A percentile compares a stretch with the other conserved stretches of the same genome.
These are phyloP conservation scores for Neoascochyta sp. DNA, from an alignment of 2,329 filamentous ascomycete species.

Conservation along the genomic window DNA sequence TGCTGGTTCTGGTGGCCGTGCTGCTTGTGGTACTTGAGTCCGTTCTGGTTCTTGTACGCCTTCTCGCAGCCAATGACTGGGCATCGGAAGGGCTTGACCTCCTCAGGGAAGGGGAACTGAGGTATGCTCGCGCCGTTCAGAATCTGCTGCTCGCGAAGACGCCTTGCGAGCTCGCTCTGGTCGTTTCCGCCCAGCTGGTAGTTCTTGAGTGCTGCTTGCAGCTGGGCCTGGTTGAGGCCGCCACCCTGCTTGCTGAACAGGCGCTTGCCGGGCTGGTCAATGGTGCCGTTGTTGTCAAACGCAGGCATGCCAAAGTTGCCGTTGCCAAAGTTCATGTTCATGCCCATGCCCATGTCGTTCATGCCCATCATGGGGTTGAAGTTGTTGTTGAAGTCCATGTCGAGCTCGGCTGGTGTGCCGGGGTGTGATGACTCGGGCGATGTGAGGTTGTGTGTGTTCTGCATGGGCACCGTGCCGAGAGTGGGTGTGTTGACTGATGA, in stretches of 20 bases:
- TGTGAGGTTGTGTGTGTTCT: constrained; percentile 55
- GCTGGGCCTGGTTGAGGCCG: constrained; percentile 63
- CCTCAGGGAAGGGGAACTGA: constrained; percentile 58
- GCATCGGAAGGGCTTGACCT: constrained; percentile 96
- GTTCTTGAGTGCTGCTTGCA: constrained; percentile 70
- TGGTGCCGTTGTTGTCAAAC: constrained; percentile 48
- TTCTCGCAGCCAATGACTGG: constrained; percentile 98
- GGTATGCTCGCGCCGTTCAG: constrained; percentile 49
- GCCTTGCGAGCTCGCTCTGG: constrained; percentile 70
- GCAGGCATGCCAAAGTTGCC: constrained; percentile 42
- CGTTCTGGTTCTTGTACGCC: constrained; percentile 99
- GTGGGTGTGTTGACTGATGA: constrained; percentile 97
- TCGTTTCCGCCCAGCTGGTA: constrained; percentile 61
- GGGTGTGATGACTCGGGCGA: constrained; percentile 66
- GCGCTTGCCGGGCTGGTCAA: constrained; percentile 92
- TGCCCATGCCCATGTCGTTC: constrained; percentile 29
- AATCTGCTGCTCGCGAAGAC: constrained; percentile 62
- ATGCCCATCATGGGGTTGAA: constrained; percentile 38
- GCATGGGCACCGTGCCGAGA: constrained; percentile 71
- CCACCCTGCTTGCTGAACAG: constrained; percentile 80
- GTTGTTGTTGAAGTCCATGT: constrained; percentile 60
- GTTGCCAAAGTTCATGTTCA: constrained; percentile 36
- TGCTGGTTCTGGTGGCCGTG: constrained; percentile 97
- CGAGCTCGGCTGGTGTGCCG: constrained; percentile 68
- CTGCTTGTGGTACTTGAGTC: constrained; percentile 82